Evolutionary conservation across 305 asterid species (phyloP).

Genomic region (Euphrasia arctica): DNA sequence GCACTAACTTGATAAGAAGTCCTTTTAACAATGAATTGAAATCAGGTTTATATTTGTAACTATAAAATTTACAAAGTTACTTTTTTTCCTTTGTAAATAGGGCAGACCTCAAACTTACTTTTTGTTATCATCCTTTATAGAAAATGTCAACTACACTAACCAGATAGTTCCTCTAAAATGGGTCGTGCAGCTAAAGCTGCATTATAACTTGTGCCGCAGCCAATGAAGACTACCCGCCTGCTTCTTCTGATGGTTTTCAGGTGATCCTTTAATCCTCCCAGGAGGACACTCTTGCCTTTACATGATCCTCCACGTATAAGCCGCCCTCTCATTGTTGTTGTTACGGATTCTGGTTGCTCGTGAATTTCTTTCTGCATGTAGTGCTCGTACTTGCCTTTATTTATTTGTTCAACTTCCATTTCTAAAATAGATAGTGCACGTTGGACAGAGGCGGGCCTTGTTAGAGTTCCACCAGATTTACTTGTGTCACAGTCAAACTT

Average conservation of each 20-base stretch:
- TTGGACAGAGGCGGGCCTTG: conserved; percentile 83
- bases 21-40: neutral
- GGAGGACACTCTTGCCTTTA: conserved; percentile 83
- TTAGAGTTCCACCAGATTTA: conserved; percentile 44
- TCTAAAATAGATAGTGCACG: conserved; percentile 91
- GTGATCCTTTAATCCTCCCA: conserved; percentile 96
- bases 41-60: too few species aligned
- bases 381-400: conserved; percentile 92
- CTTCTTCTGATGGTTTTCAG: conserved; percentile 91
- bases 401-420: conserved; percentile 98
- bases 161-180: conserved; percentile 94
- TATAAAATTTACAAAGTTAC: too few species aligned
- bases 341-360: conserved; percentile 93
- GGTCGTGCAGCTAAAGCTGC: conserved; percentile 98
- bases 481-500: conserved; percentile 67
- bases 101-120: neutral
- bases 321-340: conserved; percentile 95
- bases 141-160: conserved; percentile 36
- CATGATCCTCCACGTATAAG: conserved; percentile 87
- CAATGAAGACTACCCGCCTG: conserved; percentile 88
- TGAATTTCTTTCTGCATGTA: conserved; percentile 99
- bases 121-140: neutral
- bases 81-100: neutral
- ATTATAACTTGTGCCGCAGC: conserved; percentile 96
- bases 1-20: too few species aligned